Evolutionary conservation across 1,284 basidiomycete genomes (phyloP).

Genomic region (Amylostereum chailletii): DNA sequence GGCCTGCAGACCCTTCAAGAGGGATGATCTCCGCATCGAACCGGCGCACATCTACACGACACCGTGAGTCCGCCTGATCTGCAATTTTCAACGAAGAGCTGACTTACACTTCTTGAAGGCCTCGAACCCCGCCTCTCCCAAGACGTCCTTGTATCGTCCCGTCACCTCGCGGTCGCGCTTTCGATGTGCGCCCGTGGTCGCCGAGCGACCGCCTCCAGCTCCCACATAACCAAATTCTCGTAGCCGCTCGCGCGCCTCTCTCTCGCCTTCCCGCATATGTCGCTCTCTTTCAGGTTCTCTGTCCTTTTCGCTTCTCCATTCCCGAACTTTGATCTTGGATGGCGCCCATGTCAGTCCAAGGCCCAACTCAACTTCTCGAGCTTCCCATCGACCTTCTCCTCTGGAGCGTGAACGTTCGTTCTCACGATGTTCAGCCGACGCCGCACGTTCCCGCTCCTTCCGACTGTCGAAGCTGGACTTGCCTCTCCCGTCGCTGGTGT

Average conservation of each 20-base stretch:
- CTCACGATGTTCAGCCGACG: neutral
- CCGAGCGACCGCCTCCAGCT: conserved; percentile 1
- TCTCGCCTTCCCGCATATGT: conserved; percentile 9
- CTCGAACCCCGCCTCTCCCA: conserved; percentile 54
- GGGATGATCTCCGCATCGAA: conserved; percentile 69
- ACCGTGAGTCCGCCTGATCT: conserved; percentile 2
- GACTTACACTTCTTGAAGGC: conserved; percentile 63
- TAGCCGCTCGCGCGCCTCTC: conserved; percentile 5
- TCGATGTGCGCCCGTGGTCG: conserved; percentile 3
- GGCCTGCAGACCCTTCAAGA: conserved; percentile 61
- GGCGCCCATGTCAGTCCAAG: conserved; percentile 17
- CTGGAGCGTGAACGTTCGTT: neutral
- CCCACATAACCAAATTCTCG: conserved; percentile 3
- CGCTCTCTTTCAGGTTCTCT: neutral
- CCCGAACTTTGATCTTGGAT: conserved; percentile 13
- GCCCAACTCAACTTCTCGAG: conserved; percentile 12
- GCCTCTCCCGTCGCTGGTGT: neutral
- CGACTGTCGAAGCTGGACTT: neutral
- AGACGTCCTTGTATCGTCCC: conserved; percentile 48
- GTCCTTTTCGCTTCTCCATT: conserved; percentile 8
- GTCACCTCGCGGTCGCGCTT: conserved; percentile 37
- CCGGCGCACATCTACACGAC: conserved; percentile 29
- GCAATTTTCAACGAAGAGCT: neutral
- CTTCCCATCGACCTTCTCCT: conserved; percentile 10
- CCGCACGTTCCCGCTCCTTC: neutral